Evolutionary conservation across 2,329 filamentous ascomycete species (phyloP).

Genomic region (Beauveria caledonica): DNA sequence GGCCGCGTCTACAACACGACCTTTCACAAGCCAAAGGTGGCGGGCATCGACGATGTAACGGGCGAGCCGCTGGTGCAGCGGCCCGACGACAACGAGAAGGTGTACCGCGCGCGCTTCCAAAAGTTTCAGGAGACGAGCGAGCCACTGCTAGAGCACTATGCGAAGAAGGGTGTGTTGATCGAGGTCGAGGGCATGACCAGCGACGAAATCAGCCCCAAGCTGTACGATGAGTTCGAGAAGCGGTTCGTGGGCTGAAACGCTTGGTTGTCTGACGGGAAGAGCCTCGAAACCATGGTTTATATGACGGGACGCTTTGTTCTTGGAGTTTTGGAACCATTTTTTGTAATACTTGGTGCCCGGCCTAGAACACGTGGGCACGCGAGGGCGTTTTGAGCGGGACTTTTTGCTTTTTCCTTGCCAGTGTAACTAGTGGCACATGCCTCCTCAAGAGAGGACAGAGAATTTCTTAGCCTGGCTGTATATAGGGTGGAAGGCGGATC

Average conservation of each 20-base stretch:
- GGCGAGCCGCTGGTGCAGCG: slow-evolving; percentile 78
- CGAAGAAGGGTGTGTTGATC: slow-evolving; percentile 72
- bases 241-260: slow-evolving; percentile 45
- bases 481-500: background rate
- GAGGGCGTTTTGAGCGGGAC: slow-evolving; percentile 7
- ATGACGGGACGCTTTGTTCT: background rate
- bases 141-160: slow-evolving; percentile 83
- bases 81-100: slow-evolving; percentile 76
- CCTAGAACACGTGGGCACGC: background rate
- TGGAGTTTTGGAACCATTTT: background rate
- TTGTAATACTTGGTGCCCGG: background rate
- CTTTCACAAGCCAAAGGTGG: slow-evolving; percentile 77
- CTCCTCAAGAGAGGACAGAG: background rate
- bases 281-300: background rate
- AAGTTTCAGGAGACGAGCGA: slow-evolving; percentile 84
- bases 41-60: slow-evolving; percentile 81
- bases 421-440: background rate
- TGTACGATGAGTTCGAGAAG: slow-evolving; percentile 73
- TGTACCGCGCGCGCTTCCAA: slow-evolving; percentile 71
- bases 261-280: too few species aligned
- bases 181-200: slow-evolving; percentile 83
- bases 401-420: background rate
- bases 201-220: slow-evolving; percentile 89
- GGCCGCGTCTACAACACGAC: slow-evolving; percentile 92
- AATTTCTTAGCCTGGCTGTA: background rate